Percentiles rank a stretch among this genome's conserved stretches.
These are phyloP conservation scores for Heliosperma pusillum DNA, from an alignment of 148 eudicot genomes.

Conservation along the genomic window DNA sequence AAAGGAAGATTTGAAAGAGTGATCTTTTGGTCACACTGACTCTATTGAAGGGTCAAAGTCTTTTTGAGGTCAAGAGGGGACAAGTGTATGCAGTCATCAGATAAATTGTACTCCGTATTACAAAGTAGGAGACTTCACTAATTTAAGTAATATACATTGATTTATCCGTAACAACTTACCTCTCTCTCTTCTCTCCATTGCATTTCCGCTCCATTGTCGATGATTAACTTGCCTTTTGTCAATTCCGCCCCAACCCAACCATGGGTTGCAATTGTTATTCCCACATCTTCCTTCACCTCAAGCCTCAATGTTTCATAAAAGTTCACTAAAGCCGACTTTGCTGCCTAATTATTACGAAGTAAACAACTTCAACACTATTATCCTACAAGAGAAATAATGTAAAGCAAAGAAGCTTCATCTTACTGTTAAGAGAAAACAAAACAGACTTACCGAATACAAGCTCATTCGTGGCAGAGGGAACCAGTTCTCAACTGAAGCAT, in stretches of 20 bases:
- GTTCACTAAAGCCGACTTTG: slow-evolving; percentile 86
- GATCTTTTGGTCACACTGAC: too few relatives aligned
- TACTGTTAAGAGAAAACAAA: background rate
- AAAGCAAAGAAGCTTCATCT: too few relatives aligned
- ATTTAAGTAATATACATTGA: too few relatives aligned
- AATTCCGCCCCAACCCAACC: slow-evolving; percentile 87
- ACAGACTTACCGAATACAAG: slow-evolving; percentile 70
- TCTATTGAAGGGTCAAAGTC: too few relatives aligned
- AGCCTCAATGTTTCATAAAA: slow-evolving; percentile 88
- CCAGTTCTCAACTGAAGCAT: slow-evolving; percentile 94
- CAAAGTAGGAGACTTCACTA: too few relatives aligned
- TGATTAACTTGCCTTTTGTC: slow-evolving; percentile 53
- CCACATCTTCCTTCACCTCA: slow-evolving; percentile 74
- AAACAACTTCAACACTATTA: too few relatives aligned
- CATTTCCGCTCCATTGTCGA: slow-evolving; percentile 82
- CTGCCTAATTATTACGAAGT: slow-evolving; percentile 47
- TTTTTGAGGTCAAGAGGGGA: too few relatives aligned
- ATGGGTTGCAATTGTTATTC: slow-evolving; percentile 85
- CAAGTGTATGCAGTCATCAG: too few relatives aligned
- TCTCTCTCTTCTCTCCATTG: slow-evolving; percentile 97
- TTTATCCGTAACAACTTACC: slow-evolving; percentile 28
- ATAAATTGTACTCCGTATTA: too few relatives aligned
- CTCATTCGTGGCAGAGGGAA: slow-evolving; percentile 93
- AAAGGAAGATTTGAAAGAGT: too few relatives aligned
- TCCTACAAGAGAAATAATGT: too few relatives aligned